Evolutionary conservation across 192 early-diverging fungal genomes (phyloP).

Genomic region (Backusella tarrabulga): DNA sequence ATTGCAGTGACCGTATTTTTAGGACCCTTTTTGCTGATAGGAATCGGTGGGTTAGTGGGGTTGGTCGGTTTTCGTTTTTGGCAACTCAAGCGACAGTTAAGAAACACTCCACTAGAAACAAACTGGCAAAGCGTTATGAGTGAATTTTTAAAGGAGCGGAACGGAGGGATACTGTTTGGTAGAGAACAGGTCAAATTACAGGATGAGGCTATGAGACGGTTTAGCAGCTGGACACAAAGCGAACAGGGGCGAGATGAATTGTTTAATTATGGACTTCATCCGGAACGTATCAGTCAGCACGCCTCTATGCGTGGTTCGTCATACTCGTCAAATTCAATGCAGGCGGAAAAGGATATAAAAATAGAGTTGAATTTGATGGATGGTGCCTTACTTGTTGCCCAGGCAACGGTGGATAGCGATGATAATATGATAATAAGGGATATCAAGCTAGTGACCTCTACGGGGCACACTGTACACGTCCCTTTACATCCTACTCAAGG

Average conservation of each 20-base stretch:
- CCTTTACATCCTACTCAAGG: neutral
- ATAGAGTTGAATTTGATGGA: slow-evolving; percentile 6
- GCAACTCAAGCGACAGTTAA: neutral
- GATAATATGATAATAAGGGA: neutral
- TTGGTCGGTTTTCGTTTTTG: neutral
- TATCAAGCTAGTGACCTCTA: slow-evolving; percentile 6
- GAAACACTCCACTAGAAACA: neutral
- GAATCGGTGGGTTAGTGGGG: neutral
- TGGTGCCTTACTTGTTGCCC: neutral
- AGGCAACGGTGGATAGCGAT: neutral
- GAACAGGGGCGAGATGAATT: neutral
- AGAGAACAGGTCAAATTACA: slow-evolving; percentile 3
- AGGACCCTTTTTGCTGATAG: slow-evolving; percentile 4
- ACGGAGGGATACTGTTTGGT: neutral
- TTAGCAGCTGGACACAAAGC: neutral
- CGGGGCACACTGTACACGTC: neutral
- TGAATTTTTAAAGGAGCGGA: neutral
- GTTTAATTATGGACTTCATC: slow-evolving; percentile 5
- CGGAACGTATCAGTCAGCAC: neutral
- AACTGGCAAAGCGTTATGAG: neutral
- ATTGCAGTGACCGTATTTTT: neutral
- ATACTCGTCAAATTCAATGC: neutral
- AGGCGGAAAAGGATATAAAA: neutral
- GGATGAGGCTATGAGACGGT: neutral
- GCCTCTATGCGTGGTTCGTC: neutral